These are phyloP conservation scores for Saccharomyces hybrid DNA, from an alignment of 1,139 yeast species.

Conservation along the genomic window DNA sequence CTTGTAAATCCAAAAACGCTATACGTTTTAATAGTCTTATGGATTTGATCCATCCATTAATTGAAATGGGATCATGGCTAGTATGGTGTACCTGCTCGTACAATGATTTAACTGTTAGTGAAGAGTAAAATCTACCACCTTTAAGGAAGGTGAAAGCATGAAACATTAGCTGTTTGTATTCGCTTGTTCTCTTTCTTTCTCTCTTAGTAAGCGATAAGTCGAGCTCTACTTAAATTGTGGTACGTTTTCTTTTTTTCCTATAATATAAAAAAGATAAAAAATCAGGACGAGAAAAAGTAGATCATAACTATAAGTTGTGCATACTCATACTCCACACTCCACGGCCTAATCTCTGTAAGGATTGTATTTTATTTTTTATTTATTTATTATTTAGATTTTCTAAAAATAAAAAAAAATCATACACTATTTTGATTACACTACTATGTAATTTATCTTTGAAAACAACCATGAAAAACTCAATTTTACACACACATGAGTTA, in stretches of 20 bases:
- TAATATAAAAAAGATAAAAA: not conserved
- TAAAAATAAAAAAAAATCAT: not conserved
- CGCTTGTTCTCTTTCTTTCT: not conserved
- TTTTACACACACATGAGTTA: conserved; percentile 1
- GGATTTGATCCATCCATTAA: conserved; percentile 68
- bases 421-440: not conserved
- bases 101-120: conserved; percentile 11
- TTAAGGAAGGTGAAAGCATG: not conserved
- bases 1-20: conserved; percentile 71
- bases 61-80: conserved; percentile 6
- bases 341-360: not conserved
- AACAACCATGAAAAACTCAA: not conserved
- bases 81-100: conserved; percentile 8
- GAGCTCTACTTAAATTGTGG: not conserved
- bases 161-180: not conserved
- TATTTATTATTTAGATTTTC: not conserved
- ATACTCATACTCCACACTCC: not conserved
- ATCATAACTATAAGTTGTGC: not conserved
- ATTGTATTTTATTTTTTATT: not conserved
- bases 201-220: not conserved
- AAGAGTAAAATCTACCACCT: conserved; percentile 1
- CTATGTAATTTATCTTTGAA: not conserved
- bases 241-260: not conserved
- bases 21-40: conserved; percentile 66
- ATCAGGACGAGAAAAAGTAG: not conserved